phyloP scores from a whole-genome alignment of 208 protist species.

The Trypanosoma grayi region DNA sequence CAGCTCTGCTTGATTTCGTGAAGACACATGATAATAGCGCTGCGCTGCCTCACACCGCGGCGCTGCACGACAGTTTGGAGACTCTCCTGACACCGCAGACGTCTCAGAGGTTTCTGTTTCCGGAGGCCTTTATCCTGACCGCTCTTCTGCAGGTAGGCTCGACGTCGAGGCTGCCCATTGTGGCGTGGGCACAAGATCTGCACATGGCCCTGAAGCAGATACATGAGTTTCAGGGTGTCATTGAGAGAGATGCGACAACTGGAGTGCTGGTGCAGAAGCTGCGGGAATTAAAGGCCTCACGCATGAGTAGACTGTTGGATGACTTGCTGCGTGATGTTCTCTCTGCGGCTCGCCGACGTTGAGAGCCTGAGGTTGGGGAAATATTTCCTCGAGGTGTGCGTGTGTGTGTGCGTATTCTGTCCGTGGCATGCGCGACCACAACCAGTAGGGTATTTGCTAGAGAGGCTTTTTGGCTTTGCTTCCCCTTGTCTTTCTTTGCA shows the following conservation, averaged over 20 bases:
- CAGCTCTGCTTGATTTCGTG: conserved; percentile 36
- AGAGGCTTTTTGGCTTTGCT: too few species aligned
- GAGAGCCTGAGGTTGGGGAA: not conserved
- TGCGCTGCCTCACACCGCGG: conserved; percentile 8
- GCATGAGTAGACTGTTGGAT: conserved; percentile 1
- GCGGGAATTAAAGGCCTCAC: not conserved
- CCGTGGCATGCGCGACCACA: too few species aligned
- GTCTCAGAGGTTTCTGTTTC: conserved; percentile 56
- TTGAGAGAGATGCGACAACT: not conserved
- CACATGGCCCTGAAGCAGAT: conserved; percentile 29
- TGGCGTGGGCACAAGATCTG: conserved; percentile 38
- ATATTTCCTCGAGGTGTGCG: not conserved
- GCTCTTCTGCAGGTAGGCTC: conserved; percentile 52
- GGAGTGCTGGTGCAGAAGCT: conserved; percentile 6
- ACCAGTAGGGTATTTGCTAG: too few species aligned
- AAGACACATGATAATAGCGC: conserved; percentile 25
- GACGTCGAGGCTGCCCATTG: conserved; percentile 40
- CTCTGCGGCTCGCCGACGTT: conserved; percentile 21
- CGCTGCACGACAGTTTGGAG: conserved; percentile 31
- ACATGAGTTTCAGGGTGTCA: not conserved
- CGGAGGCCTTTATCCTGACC: conserved; percentile 52
- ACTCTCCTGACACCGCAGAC: not conserved
- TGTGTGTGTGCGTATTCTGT: too few species aligned
- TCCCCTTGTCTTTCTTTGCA: too few species aligned
- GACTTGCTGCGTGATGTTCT: conserved; percentile 20